A percentile compares a stretch with the other conserved stretches of the same genome.
Conservation (phyloP, 805 yeast genomes). For the Candida multigemmis region DNA sequence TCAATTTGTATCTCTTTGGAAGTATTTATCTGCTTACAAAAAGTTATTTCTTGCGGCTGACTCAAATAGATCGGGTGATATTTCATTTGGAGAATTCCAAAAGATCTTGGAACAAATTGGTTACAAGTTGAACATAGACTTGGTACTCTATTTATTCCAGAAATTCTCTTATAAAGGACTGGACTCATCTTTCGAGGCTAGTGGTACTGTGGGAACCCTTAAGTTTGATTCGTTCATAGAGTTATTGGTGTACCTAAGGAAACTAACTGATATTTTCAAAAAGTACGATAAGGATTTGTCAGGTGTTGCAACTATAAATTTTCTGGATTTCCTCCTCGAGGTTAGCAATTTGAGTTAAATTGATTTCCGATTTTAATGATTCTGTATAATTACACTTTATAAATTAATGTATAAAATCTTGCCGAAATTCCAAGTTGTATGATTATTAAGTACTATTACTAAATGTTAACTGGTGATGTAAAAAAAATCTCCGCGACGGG, state of each 20-base stretch:
- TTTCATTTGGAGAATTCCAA: constrained; percentile 59
- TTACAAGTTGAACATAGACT: constrained; percentile 47
- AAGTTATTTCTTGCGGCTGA: constrained; percentile 57
- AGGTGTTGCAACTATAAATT: constrained; percentile 61
- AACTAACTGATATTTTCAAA: constrained; percentile 71
- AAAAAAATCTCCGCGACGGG: too few species aligned
- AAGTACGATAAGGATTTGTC: constrained; percentile 67
- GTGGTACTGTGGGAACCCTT: constrained; percentile 31
- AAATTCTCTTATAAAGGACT: constrained; percentile 38
- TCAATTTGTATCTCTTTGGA: constrained; percentile 64
- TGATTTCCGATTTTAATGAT: too few species aligned
- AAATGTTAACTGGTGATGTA: too few species aligned
- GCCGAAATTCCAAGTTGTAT: too few species aligned
- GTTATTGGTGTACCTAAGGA: constrained; percentile 64
- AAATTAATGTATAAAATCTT: too few species aligned
- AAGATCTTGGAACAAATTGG: constrained; percentile 58
- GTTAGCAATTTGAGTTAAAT: constrained; percentile 22
- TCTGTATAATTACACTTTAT: too few species aligned
- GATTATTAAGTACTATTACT: too few species aligned
- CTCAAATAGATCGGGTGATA: constrained; percentile 45
- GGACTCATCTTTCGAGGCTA: constrained; percentile 11
- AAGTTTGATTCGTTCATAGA: constrained; percentile 81
- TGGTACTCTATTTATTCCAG: constrained; percentile 49
- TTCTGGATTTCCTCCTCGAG: constrained; percentile 58
- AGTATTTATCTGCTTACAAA: constrained; percentile 58